Base-by-base conservation (phyloP, 2,329 filamentous ascomycete species). In the Didymellaceae sp. region DNA sequence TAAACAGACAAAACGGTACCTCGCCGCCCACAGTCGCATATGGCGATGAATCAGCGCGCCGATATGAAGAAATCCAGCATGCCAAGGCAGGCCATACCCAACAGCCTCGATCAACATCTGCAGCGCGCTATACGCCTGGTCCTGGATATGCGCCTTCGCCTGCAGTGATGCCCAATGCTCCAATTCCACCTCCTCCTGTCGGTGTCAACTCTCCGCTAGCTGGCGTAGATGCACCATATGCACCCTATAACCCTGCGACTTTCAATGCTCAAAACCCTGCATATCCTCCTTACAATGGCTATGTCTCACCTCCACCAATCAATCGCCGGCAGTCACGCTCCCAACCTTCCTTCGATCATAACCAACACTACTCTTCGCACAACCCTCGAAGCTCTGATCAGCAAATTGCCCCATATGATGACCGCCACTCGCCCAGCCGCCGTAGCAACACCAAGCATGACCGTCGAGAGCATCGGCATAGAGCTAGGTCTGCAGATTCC, bases 401-500 rank as follows among this genome's bases (percentile, higher is more conserved):
- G 46, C 56, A 59, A 32, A 20, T 60, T 31, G 41, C 62, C 22
- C 57, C 58, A 20, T 64, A 66, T 43, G 49, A 61, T 41, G 42
- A 52, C 38, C 48, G 42, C 26, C 58, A 58, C 30, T 56, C 68
- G 39, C 61, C 65, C 17, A 62, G 52, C 52, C 63, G 58, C 40
- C 65, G 66, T 32, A 58, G 55, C 56, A 67, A 64, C 43, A 61
- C 63, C 46, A 69, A 66, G 46, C 67, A 66, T 54, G 59, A 57
- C 34, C 61, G 61, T 37, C 57, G 53, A 28, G 59, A 58, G 49
- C 55, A 59, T 50, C 54, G 57, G 43, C 66, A 71, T 48, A 66
- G 70, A 60, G 62, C 70, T 57, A 71, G 66, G 67, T 72, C 69
- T 68, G 70, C 66, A 52, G 68, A 67, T 58, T 59, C 63, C 41